These are phyloP conservation scores for Rhododendron ovatum DNA, from an alignment of 148 eudicot genomes.

Conservation along the genomic window DNA sequence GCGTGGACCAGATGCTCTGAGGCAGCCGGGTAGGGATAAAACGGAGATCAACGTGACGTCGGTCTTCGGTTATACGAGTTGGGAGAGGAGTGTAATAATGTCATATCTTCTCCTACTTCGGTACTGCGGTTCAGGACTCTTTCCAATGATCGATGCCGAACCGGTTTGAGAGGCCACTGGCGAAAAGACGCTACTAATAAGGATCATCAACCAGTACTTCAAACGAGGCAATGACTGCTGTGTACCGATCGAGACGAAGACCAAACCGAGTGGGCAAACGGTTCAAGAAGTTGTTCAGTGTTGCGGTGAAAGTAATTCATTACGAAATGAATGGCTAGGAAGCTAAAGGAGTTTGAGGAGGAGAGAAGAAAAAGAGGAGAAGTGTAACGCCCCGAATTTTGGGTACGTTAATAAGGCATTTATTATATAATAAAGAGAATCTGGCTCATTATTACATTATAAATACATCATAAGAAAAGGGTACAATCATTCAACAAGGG, in stretches of 20 bases:
- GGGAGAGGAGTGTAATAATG: constrained; percentile 38
- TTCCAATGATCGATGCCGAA: constrained; percentile 2
- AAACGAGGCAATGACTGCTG: neutral
- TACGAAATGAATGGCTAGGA: neutral
- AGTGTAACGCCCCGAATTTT: too few relatives aligned
- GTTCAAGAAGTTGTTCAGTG: constrained; percentile 33
- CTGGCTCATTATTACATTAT: too few relatives aligned
- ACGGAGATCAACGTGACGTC: constrained; percentile 19
- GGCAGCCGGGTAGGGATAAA: constrained; percentile 9
- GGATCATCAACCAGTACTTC: neutral
- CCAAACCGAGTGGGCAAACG: neutral
- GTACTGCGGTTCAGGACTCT: constrained; percentile 40
- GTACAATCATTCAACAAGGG: too few relatives aligned
- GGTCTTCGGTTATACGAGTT: constrained; percentile 43
- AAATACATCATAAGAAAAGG: too few relatives aligned
- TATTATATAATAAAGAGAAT: too few relatives aligned
- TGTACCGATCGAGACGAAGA: neutral
- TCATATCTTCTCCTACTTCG: constrained; percentile 57
- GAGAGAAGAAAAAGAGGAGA: too few relatives aligned
- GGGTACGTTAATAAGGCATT: too few relatives aligned
- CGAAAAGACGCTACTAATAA: neutral
- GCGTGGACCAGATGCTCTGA: constrained; percentile 80
- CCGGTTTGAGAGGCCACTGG: neutral
- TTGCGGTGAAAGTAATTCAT: constrained; percentile 20
- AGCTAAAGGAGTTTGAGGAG: too few relatives aligned